Evolutionary conservation across 2,329 filamentous ascomycete species (phyloP).

Genomic region (Pyricularia pennisetigena): DNA sequence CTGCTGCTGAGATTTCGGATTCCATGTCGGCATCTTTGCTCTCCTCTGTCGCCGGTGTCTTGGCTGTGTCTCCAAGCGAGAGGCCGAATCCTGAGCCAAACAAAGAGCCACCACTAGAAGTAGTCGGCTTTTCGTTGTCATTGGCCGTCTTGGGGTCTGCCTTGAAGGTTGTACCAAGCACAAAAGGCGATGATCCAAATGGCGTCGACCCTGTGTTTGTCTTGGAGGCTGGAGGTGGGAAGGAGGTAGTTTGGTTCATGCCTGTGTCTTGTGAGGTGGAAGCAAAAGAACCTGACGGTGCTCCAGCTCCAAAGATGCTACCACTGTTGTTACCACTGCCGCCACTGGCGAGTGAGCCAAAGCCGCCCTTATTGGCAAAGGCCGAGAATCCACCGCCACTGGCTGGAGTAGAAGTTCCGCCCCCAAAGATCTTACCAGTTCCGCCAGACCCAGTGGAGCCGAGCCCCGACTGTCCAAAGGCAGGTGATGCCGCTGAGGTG

Average conservation of each 20-base stretch:
- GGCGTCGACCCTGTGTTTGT: conserved; percentile 10
- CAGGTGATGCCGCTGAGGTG: conserved; percentile 24
- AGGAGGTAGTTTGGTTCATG: conserved; percentile 26
- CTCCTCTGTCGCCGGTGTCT: conserved; percentile 18
- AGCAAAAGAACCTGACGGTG: conserved; percentile 30
- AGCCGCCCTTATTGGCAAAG: conserved; percentile 29
- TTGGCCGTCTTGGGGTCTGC: conserved; percentile 51
- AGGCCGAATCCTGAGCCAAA: conserved; percentile 55
- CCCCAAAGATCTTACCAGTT: conserved; percentile 20
- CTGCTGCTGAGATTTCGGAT: conserved; percentile 17
- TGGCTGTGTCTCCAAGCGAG: conserved; percentile 39
- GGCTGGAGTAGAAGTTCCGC: conserved; percentile 13
- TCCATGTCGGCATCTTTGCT: conserved; percentile 46
- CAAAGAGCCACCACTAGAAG: conserved; percentile 33
- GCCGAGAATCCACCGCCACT: conserved; percentile 14
- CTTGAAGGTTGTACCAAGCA: conserved; percentile 58
- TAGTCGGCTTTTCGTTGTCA: conserved; percentile 38
- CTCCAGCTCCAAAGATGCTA: conserved; percentile 30
- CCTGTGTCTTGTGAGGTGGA: conserved; percentile 19
- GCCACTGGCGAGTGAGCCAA: conserved; percentile 34
- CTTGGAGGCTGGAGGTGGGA: conserved; percentile 28
- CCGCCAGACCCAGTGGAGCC: conserved; percentile 22
- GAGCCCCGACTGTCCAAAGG: conserved; percentile 45
- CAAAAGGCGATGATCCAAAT: conserved; percentile 50
- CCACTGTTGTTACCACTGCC: conserved; percentile 18